Conservation (phyloP, 257 asterid species). For the Solanum medicagineum region DNA sequence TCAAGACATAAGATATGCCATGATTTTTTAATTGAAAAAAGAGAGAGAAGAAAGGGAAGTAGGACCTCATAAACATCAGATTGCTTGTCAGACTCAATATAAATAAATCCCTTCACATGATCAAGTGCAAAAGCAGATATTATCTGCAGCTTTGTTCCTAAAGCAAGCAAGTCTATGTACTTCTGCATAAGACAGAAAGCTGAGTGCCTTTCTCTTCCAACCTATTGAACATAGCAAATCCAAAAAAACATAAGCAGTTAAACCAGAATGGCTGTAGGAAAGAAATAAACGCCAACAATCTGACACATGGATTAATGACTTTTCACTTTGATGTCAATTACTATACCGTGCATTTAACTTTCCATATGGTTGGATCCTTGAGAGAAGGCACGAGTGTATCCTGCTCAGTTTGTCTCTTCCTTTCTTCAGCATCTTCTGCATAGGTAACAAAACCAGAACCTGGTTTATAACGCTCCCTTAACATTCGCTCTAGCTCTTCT, state of each 20-base stretch:
- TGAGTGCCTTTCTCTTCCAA: slow-evolving; percentile 87
- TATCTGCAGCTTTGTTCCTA: slow-evolving; percentile 67
- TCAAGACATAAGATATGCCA: not conserved
- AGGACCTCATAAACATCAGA: slow-evolving; percentile 68
- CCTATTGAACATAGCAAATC: slow-evolving; percentile 25
- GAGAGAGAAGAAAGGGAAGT: not conserved
- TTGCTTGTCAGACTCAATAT: slow-evolving; percentile 79
- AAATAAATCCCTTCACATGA: slow-evolving; percentile 69
- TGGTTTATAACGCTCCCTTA: slow-evolving; percentile 59
- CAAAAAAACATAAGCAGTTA: not conserved
- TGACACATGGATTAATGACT: not conserved
- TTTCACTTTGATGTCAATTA: not conserved
- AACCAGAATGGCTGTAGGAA: not conserved
- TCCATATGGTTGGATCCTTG: slow-evolving; percentile 67
- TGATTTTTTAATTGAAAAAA: not conserved
- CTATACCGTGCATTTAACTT: slow-evolving; percentile 90
- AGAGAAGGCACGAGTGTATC: slow-evolving; percentile 26
- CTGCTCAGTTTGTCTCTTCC: slow-evolving; percentile 23
- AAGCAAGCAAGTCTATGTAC: slow-evolving; percentile 43
- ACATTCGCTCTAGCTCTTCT: slow-evolving; percentile 61
- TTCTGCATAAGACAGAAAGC: slow-evolving; percentile 96
- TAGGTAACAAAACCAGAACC: slow-evolving; percentile 55
- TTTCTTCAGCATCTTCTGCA: slow-evolving; percentile 56
- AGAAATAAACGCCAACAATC: not conserved
- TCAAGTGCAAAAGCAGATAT: slow-evolving; percentile 82